Conservation (phyloP, 116 monocot genomes). For the Thalassia testudinum region DNA sequence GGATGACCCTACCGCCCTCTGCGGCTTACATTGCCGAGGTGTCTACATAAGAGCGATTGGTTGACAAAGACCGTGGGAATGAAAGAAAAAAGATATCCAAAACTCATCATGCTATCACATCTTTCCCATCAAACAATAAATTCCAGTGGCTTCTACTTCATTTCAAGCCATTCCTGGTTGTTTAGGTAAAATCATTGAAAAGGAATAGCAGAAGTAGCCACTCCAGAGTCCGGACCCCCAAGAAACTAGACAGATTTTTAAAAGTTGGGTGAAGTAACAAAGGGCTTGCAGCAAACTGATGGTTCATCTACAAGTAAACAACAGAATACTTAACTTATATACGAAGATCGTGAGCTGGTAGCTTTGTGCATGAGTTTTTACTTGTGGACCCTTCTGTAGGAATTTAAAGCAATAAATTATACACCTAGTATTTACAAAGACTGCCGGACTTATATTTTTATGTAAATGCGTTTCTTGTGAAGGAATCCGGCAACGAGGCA, state of each 20-base stretch:
- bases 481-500: slow-evolving; percentile 70
- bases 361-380: not conserved
- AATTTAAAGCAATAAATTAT: not conserved
- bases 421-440: not conserved
- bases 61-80: not conserved
- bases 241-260: too few relatives aligned
- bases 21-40: too few relatives aligned
- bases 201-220: too few relatives aligned
- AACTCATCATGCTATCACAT: not conserved
- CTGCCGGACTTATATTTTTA: slow-evolving; percentile 24
- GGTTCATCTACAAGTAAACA: not conserved
- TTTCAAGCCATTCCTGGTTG: not conserved
- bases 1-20: not conserved
- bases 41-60: too few relatives aligned
- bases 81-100: not conserved
- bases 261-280: not conserved
- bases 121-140: not conserved
- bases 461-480: slow-evolving; percentile 51
- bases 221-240: too few relatives aligned
- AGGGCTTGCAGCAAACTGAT: not conserved
- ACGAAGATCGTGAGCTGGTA: not conserved
- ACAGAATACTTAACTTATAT: not conserved
- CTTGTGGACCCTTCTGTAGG: too few relatives aligned
- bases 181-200: not conserved
- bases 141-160: not conserved